Evolutionary conservation across 176 grass and related monocot genomes (phyloP), one percentile per base, ranked within the genome.

Genomic region (Cymbopogon citratus): DNA sequence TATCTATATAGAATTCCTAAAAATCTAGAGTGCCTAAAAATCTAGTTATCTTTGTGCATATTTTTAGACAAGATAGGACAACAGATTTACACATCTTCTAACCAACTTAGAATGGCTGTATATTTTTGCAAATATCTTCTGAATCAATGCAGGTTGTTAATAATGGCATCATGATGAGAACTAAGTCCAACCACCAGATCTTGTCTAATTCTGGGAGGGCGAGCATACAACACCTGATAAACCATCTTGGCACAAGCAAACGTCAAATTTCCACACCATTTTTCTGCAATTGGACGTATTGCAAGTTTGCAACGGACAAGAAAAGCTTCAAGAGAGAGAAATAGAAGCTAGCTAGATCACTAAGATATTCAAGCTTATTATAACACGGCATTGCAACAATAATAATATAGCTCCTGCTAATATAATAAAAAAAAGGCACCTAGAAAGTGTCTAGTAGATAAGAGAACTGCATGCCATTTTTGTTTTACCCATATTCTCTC

Each of bases 61-160:
- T n/a, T n/a, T 89, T 64, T 76, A 41, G 71, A 75, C 54, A 89
- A 16, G 77, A 81, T 89, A 76, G 67, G 31, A 71, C 63, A 74
- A 59, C 74, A 45, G 21, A 35, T 79, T 73, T 45, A n/a, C n/a
- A 11, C 86, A 88, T 77, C 74, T 73, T 45, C 54, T 27, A 13
- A 26, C 11, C 8, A 7, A 72, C 21, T 83, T 75, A 54, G 74
- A 73, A 66, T 27, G 13, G 23, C 8, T 26, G 14, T 38, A 43
- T 66, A 69, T 31, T 38, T 73, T 36, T 66, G 60, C 61, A 18
- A 46, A 24, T 88, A 29, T 35, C 81, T 61, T 84, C 3, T 40
- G 62, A 74, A 74, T 45, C 16, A 75, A 18, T 74, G 49, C 15
- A 61, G 45, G 60, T 61, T 75, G 48, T 69, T 41, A 61, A 5